phyloP scores from a whole-genome alignment of 495 filamentous ascomycete species.

The Parachaetomium inaequale region DNA sequence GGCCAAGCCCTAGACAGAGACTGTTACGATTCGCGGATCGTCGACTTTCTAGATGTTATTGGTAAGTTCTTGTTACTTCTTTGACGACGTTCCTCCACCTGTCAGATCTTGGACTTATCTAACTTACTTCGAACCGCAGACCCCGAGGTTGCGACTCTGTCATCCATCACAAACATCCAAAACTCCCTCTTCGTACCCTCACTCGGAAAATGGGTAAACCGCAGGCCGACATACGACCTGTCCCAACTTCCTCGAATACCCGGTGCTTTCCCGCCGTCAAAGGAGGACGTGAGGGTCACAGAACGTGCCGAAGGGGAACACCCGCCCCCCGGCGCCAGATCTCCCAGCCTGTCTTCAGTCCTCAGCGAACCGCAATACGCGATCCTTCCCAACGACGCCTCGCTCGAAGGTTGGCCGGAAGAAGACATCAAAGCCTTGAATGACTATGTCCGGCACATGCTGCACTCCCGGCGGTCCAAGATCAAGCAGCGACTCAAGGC shows the following conservation, averaged over 20 bases:
- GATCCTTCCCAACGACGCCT: slow-evolving; percentile 60
- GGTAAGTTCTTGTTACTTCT: slow-evolving; percentile 45
- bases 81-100: neutral
- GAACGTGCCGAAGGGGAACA: slow-evolving; percentile 12
- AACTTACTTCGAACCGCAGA: slow-evolving; percentile 43
- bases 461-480: slow-evolving; percentile 71
- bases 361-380: slow-evolving; percentile 51
- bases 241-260: slow-evolving; percentile 40
- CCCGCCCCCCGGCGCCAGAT: slow-evolving; percentile 12
- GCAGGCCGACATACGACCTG: slow-evolving; percentile 70
- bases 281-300: slow-evolving; percentile 16
- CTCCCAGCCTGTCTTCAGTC: slow-evolving; percentile 43
- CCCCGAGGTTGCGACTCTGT: slow-evolving; percentile 69
- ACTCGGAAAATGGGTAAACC: slow-evolving; percentile 62
- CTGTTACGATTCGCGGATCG: slow-evolving; percentile 53
- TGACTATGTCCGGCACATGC: slow-evolving; percentile 76
- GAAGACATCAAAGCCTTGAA: slow-evolving; percentile 70
- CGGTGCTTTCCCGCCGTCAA: slow-evolving; percentile 26
- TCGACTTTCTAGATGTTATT: slow-evolving; percentile 68
- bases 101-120: neutral
- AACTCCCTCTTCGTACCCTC: slow-evolving; percentile 75
- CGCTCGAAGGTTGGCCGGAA: slow-evolving; percentile 63
- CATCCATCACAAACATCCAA: slow-evolving; percentile 73
- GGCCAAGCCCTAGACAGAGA: slow-evolving; percentile 32
- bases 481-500: slow-evolving; percentile 72